Conservation (phyloP, 176 grass and related monocot species). For the Oryza longistaminata region DNA sequence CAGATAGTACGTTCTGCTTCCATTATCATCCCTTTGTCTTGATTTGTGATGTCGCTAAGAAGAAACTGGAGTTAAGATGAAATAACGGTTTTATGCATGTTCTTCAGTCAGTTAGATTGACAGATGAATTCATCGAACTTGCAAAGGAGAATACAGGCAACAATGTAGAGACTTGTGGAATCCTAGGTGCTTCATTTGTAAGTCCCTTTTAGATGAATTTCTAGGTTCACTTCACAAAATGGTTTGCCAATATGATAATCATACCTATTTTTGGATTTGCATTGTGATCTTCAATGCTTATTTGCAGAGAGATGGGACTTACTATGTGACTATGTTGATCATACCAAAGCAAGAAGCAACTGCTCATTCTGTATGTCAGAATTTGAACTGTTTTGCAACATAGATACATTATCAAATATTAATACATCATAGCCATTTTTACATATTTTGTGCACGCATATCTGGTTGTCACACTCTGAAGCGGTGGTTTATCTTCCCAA, state of each 20-base stretch:
- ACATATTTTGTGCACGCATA: neutral
- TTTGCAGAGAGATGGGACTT: constrained; percentile 73
- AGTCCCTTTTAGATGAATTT: constrained; percentile 29
- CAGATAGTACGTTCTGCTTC: constrained; percentile 67
- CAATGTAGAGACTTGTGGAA: constrained; percentile 88
- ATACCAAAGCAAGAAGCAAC: constrained; percentile 93
- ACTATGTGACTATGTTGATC: constrained; percentile 88
- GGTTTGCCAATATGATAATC: neutral
- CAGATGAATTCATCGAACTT: constrained; percentile 95
- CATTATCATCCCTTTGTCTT: neutral
- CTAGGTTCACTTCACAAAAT: neutral
- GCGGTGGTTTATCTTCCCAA: neutral
- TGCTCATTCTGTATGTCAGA: constrained; percentile 93
- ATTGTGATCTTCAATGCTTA: constrained; percentile 22
- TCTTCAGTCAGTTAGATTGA: constrained; percentile 80
- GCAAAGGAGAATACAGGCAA: constrained; percentile 90
- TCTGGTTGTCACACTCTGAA: constrained; percentile 5
- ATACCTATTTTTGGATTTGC: constrained; percentile 11
- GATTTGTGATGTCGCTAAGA: neutral
- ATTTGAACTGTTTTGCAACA: constrained; percentile 24
- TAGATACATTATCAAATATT: neutral
- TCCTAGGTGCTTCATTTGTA: constrained; percentile 96
- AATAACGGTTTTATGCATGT: constrained; percentile 22
- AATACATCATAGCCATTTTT: neutral
- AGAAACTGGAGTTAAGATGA: constrained; percentile 4